These are phyloP conservation scores for Auriscalpium orientale DNA, from an alignment of 768 basidiomycete species.

Conservation along the genomic window DNA sequence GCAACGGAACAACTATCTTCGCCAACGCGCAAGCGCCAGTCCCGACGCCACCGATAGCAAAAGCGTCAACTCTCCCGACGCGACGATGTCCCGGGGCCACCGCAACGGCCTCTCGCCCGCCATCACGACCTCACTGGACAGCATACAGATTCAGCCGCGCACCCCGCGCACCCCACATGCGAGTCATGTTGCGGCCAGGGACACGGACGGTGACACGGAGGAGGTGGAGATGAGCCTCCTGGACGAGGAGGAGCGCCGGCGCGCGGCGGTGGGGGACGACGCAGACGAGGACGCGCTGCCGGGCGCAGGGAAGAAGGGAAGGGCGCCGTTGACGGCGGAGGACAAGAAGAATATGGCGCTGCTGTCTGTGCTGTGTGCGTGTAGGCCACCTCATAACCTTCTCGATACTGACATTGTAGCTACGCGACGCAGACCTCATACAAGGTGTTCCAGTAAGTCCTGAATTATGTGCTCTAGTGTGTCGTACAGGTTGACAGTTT, in stretches of 20 bases:
- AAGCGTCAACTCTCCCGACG: too few species aligned
- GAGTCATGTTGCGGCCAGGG: neutral
- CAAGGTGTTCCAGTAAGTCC: constrained; percentile 84
- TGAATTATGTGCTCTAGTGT: constrained; percentile 11
- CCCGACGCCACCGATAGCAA: too few species aligned
- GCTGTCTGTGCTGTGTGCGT: constrained; percentile 40
- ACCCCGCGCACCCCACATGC: constrained; percentile 1
- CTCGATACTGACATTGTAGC: neutral
- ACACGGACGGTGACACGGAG: constrained; percentile 6
- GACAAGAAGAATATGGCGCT: constrained; percentile 40
- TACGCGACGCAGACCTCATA: constrained; percentile 29
- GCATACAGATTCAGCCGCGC: constrained; percentile 10
- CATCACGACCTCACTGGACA: constrained; percentile 1
- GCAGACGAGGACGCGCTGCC: neutral
- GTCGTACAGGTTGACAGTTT: neutral
- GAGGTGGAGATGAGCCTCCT: constrained; percentile 18
- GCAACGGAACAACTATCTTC: too few species aligned
- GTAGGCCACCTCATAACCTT: neutral
- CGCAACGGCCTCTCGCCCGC: neutral
- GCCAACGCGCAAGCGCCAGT: too few species aligned
- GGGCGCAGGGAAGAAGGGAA: neutral
- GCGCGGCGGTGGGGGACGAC: constrained; percentile 12
- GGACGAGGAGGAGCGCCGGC: constrained; percentile 7
- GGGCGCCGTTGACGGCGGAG: constrained; percentile 13
- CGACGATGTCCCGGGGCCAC: too few species aligned